These are phyloP conservation scores for Cyanidiococcus yangmingshanensis DNA, from an alignment of 23 red algal genomes.

Conservation along the genomic window DNA sequence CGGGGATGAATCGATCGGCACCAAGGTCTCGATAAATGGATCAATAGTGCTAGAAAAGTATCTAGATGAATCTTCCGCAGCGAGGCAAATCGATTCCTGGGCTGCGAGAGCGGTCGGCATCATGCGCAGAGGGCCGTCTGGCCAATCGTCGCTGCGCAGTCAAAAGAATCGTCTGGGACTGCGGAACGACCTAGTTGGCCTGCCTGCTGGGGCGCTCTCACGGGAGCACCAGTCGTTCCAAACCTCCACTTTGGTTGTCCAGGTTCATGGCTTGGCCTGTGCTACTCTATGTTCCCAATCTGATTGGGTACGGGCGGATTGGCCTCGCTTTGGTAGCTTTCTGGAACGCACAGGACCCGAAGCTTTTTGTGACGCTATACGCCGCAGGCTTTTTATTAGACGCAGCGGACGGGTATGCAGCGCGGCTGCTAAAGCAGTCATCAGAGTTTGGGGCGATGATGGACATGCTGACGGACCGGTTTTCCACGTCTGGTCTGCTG, in stretches of 20 bases:
- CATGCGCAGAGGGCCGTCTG: no score
- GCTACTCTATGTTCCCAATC: slow-evolving; percentile 58
- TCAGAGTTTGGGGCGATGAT: slow-evolving; percentile 61
- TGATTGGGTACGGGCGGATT: slow-evolving; percentile 82
- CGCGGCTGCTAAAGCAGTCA: slow-evolving; percentile 45
- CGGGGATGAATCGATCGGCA: no score
- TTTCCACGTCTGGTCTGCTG: slow-evolving; percentile 47
- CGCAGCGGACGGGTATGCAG: slow-evolving; percentile 81
- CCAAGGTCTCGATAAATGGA: no score
- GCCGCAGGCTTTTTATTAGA: slow-evolving; percentile 61
- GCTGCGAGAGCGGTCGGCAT: no score
- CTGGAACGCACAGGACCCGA: slow-evolving; percentile 23
- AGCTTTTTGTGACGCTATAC: slow-evolving; percentile 47
- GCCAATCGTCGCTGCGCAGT: no score
- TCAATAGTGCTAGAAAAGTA: no score
- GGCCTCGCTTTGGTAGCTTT: slow-evolving; percentile 52
- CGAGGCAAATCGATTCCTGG: no score
- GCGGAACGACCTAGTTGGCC: no score
- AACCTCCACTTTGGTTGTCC: background rate
- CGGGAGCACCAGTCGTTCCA: background rate
- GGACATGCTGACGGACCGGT: slow-evolving; percentile 88
- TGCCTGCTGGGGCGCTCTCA: background rate
- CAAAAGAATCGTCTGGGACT: no score
- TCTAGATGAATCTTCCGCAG: no score
- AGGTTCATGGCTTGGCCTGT: slow-evolving; percentile 21